phyloP scores from a whole-genome alignment of 805 yeast species.

The Suhomyces sp. region DNA sequence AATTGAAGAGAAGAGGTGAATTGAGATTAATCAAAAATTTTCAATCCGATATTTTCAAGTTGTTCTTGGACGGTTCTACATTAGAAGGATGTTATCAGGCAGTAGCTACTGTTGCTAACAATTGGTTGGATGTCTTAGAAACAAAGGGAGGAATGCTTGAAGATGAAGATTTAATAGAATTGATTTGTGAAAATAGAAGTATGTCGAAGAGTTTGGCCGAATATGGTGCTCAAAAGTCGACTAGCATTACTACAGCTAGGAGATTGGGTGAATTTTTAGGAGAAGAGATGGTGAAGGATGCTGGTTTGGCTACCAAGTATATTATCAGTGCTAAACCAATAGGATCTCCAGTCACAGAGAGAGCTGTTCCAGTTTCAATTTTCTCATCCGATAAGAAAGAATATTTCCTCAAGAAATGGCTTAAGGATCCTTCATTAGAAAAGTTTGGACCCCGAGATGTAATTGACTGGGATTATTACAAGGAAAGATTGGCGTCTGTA shows the following conservation, averaged over 20 bases:
- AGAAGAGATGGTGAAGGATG: constrained; percentile 93
- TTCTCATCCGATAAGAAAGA: constrained; percentile 87
- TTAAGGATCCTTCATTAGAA: constrained; percentile 70
- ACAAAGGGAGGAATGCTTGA: constrained; percentile 83
- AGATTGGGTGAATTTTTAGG: constrained; percentile 94
- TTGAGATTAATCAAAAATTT: constrained; percentile 88
- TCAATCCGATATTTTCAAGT: constrained; percentile 90
- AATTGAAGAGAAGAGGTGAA: constrained; percentile 95
- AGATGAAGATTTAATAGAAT: constrained; percentile 89
- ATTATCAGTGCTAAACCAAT: constrained; percentile 82
- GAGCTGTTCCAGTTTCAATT: constrained; percentile 95
- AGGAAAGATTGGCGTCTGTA: constrained; percentile 87
- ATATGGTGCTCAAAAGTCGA: constrained; percentile 86
- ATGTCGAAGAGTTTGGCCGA: constrained; percentile 92
- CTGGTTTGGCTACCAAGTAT: constrained; percentile 93
- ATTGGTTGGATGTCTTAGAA: constrained; percentile 94
- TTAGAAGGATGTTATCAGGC: constrained; percentile 80
- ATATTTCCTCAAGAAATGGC: constrained; percentile 80
- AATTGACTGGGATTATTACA: constrained; percentile 91
- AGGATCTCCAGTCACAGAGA: constrained; percentile 88
- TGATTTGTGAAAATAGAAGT: constrained; percentile 93
- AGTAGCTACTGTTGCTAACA: constrained; percentile 89
- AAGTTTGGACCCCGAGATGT: constrained; percentile 85
- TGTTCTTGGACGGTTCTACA: constrained; percentile 81
- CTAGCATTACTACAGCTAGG: constrained; percentile 93